phyloP scores from a whole-genome alignment of 1,284 basidiomycete species.

The Ganoderma sinense region DNA sequence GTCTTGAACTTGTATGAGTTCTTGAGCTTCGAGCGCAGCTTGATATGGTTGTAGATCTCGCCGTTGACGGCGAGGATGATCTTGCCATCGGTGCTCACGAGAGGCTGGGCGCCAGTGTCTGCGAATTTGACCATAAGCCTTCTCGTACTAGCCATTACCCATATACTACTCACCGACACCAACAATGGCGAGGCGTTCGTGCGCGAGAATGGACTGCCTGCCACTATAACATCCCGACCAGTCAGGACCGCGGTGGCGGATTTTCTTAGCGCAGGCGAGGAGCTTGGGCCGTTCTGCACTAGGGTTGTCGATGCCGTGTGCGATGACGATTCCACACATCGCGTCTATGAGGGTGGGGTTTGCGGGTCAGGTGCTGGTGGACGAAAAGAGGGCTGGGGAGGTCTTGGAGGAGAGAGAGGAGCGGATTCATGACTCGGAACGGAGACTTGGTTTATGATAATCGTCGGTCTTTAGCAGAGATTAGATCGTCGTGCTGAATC shows the following conservation, averaged over 20 bases:
- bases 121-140: slow-evolving; percentile 10
- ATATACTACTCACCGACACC: slow-evolving; percentile 89
- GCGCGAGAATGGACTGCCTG: slow-evolving; percentile 82
- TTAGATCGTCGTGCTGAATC: slow-evolving; percentile 25
- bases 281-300: slow-evolving; percentile 72
- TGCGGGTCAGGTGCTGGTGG: slow-evolving; percentile 2
- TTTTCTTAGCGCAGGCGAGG: slow-evolving; percentile 87
- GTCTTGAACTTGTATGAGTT: slow-evolving; percentile 89
- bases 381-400: background rate
- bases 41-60: slow-evolving; percentile 98
- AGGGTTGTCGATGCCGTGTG: slow-evolving; percentile 81
- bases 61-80: slow-evolving; percentile 95
- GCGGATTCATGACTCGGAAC: slow-evolving; percentile 29
- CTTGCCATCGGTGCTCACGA: slow-evolving; percentile 89
- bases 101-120: slow-evolving; percentile 98
- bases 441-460: slow-evolving; percentile 22
- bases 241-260: slow-evolving; percentile 94
- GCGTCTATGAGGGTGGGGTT: slow-evolving; percentile 17
- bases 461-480: slow-evolving; percentile 15
- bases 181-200: slow-evolving; percentile 96
- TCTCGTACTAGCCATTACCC: background rate
- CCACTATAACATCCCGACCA: slow-evolving; percentile 95
- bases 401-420: background rate
- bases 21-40: slow-evolving; percentile 76
- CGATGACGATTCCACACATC: slow-evolving; percentile 93